Percentiles rank a stretch among this genome's conserved stretches.
Conservation (phyloP, 495 filamentous ascomycete genomes). For the Glutinoglossum americanum region DNA sequence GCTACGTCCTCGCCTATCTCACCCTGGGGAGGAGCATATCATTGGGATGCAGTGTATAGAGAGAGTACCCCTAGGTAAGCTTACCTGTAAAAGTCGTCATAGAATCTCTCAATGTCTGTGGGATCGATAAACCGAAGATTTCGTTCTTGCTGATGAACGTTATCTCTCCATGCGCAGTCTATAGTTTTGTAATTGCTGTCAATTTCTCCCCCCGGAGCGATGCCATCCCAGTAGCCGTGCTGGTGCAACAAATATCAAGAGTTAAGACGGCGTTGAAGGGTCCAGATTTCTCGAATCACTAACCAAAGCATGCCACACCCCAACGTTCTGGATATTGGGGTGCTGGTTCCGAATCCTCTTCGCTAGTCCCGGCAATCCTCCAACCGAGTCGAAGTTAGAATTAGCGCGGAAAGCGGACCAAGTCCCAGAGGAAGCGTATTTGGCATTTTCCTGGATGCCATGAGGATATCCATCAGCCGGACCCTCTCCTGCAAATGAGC, state of each 20-base stretch:
- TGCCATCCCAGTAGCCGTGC: conserved; percentile 85
- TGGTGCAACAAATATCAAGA: conserved; percentile 3
- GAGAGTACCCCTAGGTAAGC: background rate
- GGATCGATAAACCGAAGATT: conserved; percentile 53
- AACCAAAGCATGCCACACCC: conserved; percentile 83
- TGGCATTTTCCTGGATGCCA: background rate
- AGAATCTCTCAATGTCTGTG: conserved; percentile 54
- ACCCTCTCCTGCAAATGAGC: background rate
- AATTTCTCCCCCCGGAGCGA: conserved; percentile 51
- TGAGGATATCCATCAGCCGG: background rate
- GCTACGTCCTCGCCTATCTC: background rate
- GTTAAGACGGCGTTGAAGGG: background rate
- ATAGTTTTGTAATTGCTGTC: conserved; percentile 59
- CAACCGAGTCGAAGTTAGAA: conserved; percentile 47
- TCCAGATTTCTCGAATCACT: background rate
- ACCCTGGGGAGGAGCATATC: background rate
- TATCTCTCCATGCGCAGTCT: conserved; percentile 26
- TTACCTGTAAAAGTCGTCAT: conserved; percentile 64
- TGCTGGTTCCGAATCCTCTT: conserved; percentile 43
- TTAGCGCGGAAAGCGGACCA: conserved; percentile 60
- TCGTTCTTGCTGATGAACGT: conserved; percentile 18
- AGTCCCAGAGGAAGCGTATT: conserved; percentile 6
- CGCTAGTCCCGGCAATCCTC: conserved; percentile 48
- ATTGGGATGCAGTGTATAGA: background rate
- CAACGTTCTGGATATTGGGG: conserved; percentile 58